Evolutionary conservation across 2,329 filamentous ascomycete genomes (phyloP).

Genomic region (Pseudocercospora vitis): DNA sequence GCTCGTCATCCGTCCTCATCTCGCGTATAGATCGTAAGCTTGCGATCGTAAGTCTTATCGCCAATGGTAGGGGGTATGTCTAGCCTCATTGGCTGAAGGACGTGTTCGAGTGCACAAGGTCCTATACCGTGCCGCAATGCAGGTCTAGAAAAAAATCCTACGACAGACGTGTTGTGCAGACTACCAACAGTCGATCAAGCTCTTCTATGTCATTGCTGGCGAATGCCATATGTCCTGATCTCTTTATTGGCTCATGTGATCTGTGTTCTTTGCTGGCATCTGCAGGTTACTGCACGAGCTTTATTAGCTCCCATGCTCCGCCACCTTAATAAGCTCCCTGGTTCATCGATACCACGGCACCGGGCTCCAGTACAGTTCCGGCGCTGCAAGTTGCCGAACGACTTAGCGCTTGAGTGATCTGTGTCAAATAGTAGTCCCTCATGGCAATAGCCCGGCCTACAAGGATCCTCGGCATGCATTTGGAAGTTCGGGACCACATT

Average conservation of each 20-base stretch:
- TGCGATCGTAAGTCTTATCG: neutral
- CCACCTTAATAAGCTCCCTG: neutral
- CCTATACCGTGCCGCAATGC: neutral
- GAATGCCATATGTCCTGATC: neutral
- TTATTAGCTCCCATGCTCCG: neutral
- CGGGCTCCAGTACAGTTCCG: neutral
- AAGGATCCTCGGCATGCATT: too few species aligned
- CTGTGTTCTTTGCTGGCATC: neutral
- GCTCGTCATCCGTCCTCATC: neutral
- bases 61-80: neutral
- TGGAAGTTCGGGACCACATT: too few species aligned
- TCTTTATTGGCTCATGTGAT: neutral
- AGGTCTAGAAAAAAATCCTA: neutral
- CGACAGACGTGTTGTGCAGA: neutral
- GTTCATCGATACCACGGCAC: neutral
- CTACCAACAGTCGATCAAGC: neutral
- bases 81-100: neutral
- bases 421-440: too few species aligned
- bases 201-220: neutral
- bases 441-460: too few species aligned
- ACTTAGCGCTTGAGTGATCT: neutral
- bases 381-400: neutral
- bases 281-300: slow-evolving; percentile 7
- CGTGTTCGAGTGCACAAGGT: neutral
- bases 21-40: neutral